These are phyloP conservation scores for Phytophthora foliorum DNA, from an alignment of 352 stramenopile species.

Conservation along the genomic window DNA sequence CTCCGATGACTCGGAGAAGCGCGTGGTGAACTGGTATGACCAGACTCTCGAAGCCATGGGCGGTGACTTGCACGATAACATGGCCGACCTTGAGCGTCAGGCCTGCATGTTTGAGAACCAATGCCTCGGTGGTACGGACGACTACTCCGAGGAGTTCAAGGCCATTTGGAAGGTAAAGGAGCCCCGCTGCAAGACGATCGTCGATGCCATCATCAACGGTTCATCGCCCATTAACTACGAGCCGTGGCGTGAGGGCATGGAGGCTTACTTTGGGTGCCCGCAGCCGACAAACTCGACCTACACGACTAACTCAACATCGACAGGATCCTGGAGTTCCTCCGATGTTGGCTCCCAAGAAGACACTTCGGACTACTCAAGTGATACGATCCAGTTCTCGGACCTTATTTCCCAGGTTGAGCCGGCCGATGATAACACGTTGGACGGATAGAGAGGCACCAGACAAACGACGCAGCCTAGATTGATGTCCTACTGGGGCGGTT, in stretches of 20 bases:
- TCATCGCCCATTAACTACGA: conserved; percentile 40
- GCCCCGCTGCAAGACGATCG: conserved; percentile 58
- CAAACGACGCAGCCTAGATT: background rate
- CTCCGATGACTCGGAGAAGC: conserved; percentile 43
- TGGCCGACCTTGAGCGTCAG: conserved; percentile 66
- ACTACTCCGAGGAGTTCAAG: conserved; percentile 65
- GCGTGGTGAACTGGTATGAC: conserved; percentile 60
- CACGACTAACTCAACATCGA: conserved; percentile 2
- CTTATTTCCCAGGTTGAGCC: background rate
- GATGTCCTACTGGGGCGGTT: background rate
- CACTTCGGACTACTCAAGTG: conserved; percentile 19
- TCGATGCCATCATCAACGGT: conserved; percentile 51
- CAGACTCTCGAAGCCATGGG: conserved; percentile 45
- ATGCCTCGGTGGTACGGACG: conserved; percentile 57
- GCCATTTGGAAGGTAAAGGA: conserved; percentile 46
- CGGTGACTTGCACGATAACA: conserved; percentile 42
- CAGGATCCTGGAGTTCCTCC: conserved; percentile 6
- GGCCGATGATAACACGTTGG: background rate
- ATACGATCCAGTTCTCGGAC: conserved; percentile 34
- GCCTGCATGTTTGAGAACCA: conserved; percentile 64
- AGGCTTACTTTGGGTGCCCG: conserved; percentile 51
- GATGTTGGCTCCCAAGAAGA: background rate
- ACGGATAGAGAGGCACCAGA: background rate
- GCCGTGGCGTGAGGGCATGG: conserved; percentile 52
- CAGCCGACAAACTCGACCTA: conserved; percentile 30